Base-by-base conservation (phyloP, 2,329 filamentous ascomycete species). In the Acrocalymma vagum region DNA sequence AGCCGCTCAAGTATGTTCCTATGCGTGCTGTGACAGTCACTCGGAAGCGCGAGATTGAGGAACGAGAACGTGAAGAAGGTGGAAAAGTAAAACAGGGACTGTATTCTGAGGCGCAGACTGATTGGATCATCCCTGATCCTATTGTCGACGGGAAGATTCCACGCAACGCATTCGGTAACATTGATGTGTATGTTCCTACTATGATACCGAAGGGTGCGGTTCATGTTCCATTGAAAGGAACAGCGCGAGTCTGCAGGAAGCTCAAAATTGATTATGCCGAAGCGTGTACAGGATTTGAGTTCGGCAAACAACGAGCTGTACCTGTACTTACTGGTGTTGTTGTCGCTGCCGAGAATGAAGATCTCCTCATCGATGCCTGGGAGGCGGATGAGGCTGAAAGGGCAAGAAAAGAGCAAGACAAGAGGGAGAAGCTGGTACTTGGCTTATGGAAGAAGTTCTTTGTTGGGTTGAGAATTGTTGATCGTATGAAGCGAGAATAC, bases 281-380 rank as follows among this genome's bases (percentile, higher is more conserved):
- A 70, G 94, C 94, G 1, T 94, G 96, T 3, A 92, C 92, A 0
- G 94, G 90, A 2, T 99, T 99, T 65, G 94, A 99, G 63, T 99
- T 97, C 65, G 93, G 93, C 0, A 87, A 94, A 57, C 87, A 94
- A 45, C 92, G 94, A 79, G 94, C 94, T 5, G 90, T 97, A 1
- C 94, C 94, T 0, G 84, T 96, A 1, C 87, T 97, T 18, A 87
- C 89, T 38, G 94, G 93, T 1, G 90, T 96, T 0, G 91, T 99
- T 0, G 82, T 96, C 2, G 90, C 93, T 0, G 81, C 84, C 48
- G 92, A 95, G 69, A 80, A 96, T 53, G 82, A 88, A 45, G 83
- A 85, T 11, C 65, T 81, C 22, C 80, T 96, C 1, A 83, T 89
- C 64, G 87, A 90, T 60, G 87, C 92, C 48, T 88, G 95, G 74